Evolutionary conservation across 768 basidiomycete genomes (phyloP).

Genomic region (Lactarius akahatsu): DNA sequence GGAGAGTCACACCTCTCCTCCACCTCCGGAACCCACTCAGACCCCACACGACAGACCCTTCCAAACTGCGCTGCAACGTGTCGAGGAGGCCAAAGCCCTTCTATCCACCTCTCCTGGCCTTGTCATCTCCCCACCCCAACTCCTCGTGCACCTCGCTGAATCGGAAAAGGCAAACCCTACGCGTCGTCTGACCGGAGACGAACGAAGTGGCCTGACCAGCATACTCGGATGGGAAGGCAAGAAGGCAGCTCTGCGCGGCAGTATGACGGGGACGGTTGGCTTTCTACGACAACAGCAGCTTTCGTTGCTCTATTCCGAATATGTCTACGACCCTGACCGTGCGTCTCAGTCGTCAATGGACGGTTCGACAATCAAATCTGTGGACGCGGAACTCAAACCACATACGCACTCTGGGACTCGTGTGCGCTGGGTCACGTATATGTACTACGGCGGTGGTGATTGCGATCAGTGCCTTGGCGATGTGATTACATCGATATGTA

Average conservation of each 20-base stretch:
- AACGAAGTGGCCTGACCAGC: slow-evolving; percentile 51
- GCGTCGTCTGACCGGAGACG: slow-evolving; percentile 53
- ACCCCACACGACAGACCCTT: slow-evolving; percentile 37
- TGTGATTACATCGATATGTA: slow-evolving; percentile 38
- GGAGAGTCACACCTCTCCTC: slow-evolving; percentile 11
- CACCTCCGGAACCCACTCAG: slow-evolving; percentile 3
- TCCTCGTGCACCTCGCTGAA: slow-evolving; percentile 51
- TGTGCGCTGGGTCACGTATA: slow-evolving; percentile 48
- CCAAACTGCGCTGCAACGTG: slow-evolving; percentile 39
- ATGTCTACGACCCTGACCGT: slow-evolving; percentile 32
- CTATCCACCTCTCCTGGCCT: slow-evolving; percentile 59
- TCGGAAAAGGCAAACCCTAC: slow-evolving; percentile 45
- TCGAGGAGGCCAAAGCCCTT: slow-evolving; percentile 42
- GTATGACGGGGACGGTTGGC: slow-evolving; percentile 50
- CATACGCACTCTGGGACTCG: slow-evolving; percentile 45
- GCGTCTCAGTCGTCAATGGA: slow-evolving; percentile 8
- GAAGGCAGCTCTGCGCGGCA: slow-evolving; percentile 37
- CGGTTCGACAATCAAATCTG: slow-evolving; percentile 18
- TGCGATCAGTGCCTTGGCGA: slow-evolving; percentile 45
- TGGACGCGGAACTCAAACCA: slow-evolving; percentile 22
- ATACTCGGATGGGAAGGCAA: slow-evolving; percentile 61
- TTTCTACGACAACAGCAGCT: slow-evolving; percentile 61
- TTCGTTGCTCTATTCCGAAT: slow-evolving; percentile 49
- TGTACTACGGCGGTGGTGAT: slow-evolving; percentile 33
- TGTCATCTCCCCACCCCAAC: slow-evolving; percentile 44